Conservation (phyloP, 2,329 filamentous ascomycete species). For the Phialophora expanda region DNA sequence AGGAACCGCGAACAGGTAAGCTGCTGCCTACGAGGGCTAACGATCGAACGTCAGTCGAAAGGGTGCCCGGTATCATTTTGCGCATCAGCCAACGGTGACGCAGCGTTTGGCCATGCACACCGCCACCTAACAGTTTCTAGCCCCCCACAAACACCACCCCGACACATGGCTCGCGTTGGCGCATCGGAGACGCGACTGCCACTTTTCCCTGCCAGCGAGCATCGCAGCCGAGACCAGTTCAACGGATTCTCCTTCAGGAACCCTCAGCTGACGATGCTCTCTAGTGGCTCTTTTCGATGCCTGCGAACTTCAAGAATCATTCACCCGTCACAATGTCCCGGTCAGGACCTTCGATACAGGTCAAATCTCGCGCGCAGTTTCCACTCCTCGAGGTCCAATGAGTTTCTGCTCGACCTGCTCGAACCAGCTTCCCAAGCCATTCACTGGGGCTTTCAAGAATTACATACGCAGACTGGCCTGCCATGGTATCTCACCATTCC, state of each 20-base stretch:
- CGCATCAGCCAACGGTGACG: slow-evolving; percentile 29
- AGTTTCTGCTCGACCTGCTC: slow-evolving; percentile 32
- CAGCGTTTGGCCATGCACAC: slow-evolving; percentile 16
- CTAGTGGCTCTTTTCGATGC: slow-evolving; percentile 9
- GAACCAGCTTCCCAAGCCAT: slow-evolving; percentile 22
- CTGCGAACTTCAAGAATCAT: not conserved
- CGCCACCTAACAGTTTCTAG: not conserved
- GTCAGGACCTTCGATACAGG: not conserved
- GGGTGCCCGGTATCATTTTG: slow-evolving; percentile 2
- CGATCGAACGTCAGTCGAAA: not conserved
- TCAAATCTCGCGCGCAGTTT: slow-evolving; percentile 44
- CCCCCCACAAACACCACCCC: not conserved
- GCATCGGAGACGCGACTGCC: not conserved
- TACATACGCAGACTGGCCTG: slow-evolving; percentile 58
- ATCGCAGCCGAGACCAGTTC: slow-evolving; percentile 6
- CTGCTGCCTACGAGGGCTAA: not conserved
- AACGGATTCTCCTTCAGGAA: slow-evolving; percentile 1
- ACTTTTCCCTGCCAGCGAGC: slow-evolving; percentile 1
- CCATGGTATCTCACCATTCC: slow-evolving; percentile 63
- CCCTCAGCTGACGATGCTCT: slow-evolving; percentile 8
- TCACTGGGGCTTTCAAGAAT: slow-evolving; percentile 30
- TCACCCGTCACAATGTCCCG: not conserved
- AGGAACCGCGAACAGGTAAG: not conserved
- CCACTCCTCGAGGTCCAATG: slow-evolving; percentile 54
- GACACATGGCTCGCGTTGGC: not conserved